Evolutionary conservation across 305 asterid species (phyloP).

Genomic region (Withania somnifera): DNA sequence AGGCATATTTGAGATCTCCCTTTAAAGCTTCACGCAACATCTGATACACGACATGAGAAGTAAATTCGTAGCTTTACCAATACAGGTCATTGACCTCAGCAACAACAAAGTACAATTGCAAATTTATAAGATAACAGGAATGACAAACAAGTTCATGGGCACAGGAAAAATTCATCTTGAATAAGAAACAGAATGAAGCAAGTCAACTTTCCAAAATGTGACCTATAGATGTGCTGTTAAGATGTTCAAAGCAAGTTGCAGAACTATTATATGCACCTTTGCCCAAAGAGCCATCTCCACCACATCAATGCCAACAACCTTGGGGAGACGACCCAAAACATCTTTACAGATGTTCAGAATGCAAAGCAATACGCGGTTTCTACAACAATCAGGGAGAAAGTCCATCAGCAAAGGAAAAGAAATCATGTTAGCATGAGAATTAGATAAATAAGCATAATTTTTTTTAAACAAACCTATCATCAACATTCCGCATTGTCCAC

Average conservation of each 20-base stretch:
- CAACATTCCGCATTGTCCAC: slow-evolving; percentile 99
- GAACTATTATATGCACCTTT: slow-evolving; percentile 31
- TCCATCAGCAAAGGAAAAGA: background rate
- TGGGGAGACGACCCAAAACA: slow-evolving; percentile 64
- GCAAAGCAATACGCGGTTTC: slow-evolving; percentile 58
- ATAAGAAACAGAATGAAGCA: background rate
- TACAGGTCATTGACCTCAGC: background rate
- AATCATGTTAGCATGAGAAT: background rate
- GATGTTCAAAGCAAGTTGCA: background rate
- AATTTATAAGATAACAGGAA: background rate
- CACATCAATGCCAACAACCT: slow-evolving; percentile 61
- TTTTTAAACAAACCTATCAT: slow-evolving; percentile 56
- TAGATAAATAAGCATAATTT: background rate
- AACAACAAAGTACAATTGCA: background rate
- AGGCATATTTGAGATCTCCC: background rate
- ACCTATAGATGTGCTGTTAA: background rate
- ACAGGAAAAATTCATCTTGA: background rate
- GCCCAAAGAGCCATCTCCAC: slow-evolving; percentile 80
- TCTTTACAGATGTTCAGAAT: slow-evolving; percentile 58
- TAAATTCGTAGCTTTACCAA: background rate
- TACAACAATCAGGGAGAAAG: slow-evolving; percentile 16
- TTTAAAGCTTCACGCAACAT: background rate
- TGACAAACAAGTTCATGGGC: background rate
- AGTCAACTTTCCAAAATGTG: background rate
- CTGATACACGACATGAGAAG: background rate